Evolutionary conservation across 2,329 filamentous ascomycete species (phyloP).

Genomic region (Fusarium bulbicola): DNA sequence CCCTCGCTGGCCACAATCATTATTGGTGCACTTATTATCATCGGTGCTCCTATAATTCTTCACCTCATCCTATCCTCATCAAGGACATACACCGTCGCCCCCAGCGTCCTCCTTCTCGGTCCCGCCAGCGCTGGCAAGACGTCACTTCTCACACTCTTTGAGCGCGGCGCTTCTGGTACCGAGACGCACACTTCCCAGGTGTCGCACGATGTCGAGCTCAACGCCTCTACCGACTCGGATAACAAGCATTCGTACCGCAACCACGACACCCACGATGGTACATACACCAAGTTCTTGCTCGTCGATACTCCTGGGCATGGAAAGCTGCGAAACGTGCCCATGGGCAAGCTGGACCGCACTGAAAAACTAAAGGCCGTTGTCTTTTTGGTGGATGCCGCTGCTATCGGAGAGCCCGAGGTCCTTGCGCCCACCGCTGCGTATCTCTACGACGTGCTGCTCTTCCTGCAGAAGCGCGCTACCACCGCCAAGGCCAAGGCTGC

Average conservation of each 20-base stretch:
- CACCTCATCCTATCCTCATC: conserved; percentile 78
- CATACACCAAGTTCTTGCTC: conserved; percentile 76
- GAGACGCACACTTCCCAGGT: conserved; percentile 66
- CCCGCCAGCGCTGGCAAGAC: conserved; percentile 90
- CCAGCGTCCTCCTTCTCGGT: conserved; percentile 82
- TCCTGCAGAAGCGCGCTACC: conserved; percentile 78
- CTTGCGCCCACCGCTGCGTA: conserved; percentile 82
- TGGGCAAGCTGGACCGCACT: conserved; percentile 57
- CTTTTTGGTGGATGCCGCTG: conserved; percentile 88
- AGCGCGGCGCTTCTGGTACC: conserved; percentile 59
- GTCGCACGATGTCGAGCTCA: conserved; percentile 63
- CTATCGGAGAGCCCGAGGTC: conserved; percentile 65
- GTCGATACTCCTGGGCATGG: conserved; percentile 95
- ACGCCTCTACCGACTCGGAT: conserved; percentile 57
- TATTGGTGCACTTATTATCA: conserved; percentile 74
- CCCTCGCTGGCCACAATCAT: conserved; percentile 71
- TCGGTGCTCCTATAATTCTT: conserved; percentile 79
- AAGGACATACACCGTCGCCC: conserved; percentile 71
- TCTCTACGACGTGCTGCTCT: conserved; percentile 87
- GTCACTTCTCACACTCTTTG: conserved; percentile 78
- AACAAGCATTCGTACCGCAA: conserved; percentile 60
- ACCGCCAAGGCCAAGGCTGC: conserved; percentile 48
- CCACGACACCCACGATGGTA: conserved; percentile 63
- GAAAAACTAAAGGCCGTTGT: conserved; percentile 75
- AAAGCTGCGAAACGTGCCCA: conserved; percentile 81